These are phyloP conservation scores for Silene latifolia DNA, from an alignment of 148 eudicot genomes.

Conservation along the genomic window DNA sequence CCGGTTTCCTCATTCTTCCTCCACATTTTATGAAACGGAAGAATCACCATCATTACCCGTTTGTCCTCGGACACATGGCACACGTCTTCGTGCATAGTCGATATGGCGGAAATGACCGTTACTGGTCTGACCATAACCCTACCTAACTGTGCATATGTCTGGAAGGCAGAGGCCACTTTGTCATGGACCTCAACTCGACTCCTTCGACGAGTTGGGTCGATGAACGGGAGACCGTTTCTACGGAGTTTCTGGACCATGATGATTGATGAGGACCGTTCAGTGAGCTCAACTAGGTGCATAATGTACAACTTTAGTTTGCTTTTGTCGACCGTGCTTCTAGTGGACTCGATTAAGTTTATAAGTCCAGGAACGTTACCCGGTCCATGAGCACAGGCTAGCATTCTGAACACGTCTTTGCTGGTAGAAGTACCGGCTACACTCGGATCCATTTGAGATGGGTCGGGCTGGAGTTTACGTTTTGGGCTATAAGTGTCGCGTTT, in stretches of 20 bases:
- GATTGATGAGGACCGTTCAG: slow-evolving; percentile 56
- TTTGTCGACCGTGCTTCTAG: slow-evolving; percentile 31
- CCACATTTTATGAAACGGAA: slow-evolving; percentile 68
- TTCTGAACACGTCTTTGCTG: slow-evolving; percentile 26
- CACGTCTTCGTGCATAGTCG: slow-evolving; percentile 64
- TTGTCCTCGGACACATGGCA: slow-evolving; percentile 52
- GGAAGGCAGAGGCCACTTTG: slow-evolving; percentile 44
- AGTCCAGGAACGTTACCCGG: slow-evolving; percentile 44
- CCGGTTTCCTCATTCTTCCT: slow-evolving; percentile 27
- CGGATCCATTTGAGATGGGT: slow-evolving; percentile 13
- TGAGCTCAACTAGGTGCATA: slow-evolving; percentile 66
- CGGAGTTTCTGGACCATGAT: slow-evolving; percentile 54
- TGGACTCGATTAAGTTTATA: slow-evolving; percentile 47
- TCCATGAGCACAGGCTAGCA: slow-evolving; percentile 48
- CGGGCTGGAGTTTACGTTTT: slow-evolving; percentile 30
- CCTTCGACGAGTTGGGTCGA: slow-evolving; percentile 10
- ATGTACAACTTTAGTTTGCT: slow-evolving; percentile 41
- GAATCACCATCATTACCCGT: slow-evolving; percentile 45
- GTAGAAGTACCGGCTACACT: background rate
- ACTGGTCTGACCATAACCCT: slow-evolving; percentile 54
- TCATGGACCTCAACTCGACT: slow-evolving; percentile 32
- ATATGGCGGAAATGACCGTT: slow-evolving; percentile 44
- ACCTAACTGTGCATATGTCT: slow-evolving; percentile 57
- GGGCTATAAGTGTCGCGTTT: slow-evolving; percentile 12
- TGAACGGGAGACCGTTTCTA: slow-evolving; percentile 53